phyloP scores from a whole-genome alignment of 192 early-diverging fungal species.

The Gryganskiella cystojenkinii region DNA sequence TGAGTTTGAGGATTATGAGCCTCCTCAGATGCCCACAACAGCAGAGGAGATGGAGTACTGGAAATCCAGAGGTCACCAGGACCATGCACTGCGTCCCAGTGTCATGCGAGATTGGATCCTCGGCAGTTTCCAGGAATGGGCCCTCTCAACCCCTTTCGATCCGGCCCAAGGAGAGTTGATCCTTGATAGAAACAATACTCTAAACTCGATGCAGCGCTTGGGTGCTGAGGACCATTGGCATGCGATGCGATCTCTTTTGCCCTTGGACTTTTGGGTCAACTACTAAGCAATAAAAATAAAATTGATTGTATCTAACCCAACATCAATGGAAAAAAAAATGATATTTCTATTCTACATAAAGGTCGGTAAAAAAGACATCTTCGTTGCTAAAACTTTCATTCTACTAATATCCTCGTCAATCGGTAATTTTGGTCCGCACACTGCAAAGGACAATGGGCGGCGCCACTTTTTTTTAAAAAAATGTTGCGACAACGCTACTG shows the following conservation, averaged over 20 bases:
- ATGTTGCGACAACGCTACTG: background rate
- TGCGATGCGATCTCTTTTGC: constrained; percentile 75
- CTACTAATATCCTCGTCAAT: too few relatives aligned
- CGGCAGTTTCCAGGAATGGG: constrained; percentile 57
- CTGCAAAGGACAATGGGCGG: too few relatives aligned
- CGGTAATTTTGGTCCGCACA: too few relatives aligned
- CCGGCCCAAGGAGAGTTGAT: constrained; percentile 58
- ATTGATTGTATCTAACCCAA: too few relatives aligned
- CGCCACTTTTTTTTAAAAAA: background rate
- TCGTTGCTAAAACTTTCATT: too few relatives aligned
- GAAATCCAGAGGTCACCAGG: constrained; percentile 40
- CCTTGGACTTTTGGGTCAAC: constrained; percentile 77
- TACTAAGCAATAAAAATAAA: too few relatives aligned
- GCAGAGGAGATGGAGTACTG: constrained; percentile 64
- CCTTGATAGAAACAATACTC: constrained; percentile 72
- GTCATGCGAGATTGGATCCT: constrained; percentile 61
- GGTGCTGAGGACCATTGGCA: constrained; percentile 78
- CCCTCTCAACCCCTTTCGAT: constrained; percentile 47
- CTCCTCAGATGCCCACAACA: constrained; percentile 61
- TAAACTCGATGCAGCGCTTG: constrained; percentile 65
- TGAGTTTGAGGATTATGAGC: constrained; percentile 28
- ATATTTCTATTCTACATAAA: too few relatives aligned
- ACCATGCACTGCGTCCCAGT: constrained; percentile 46
- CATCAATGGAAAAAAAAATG: too few relatives aligned
- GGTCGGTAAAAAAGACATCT: too few relatives aligned